Evolutionary conservation across 1,139 yeast genomes (phyloP).

Genomic region (Geotrichum klebahnii): DNA sequence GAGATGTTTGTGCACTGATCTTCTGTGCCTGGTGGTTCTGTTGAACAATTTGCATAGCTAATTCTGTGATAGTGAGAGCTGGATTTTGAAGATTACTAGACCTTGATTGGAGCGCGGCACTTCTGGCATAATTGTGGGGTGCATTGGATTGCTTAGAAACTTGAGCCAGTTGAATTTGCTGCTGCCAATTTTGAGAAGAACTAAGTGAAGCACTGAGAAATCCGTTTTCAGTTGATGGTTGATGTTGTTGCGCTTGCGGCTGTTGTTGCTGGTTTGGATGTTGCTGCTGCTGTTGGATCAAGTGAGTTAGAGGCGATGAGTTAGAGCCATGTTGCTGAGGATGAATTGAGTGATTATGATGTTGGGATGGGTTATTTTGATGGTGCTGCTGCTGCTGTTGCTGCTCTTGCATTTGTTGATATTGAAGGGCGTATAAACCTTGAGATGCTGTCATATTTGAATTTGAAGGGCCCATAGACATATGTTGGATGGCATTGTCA

Average conservation of each 20-base stretch:
- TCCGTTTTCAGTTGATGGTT: constrained; percentile 20
- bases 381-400: constrained; percentile 12
- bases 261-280: constrained; percentile 27
- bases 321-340: constrained; percentile 5
- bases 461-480: constrained; percentile 13
- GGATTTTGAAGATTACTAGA: constrained; percentile 24
- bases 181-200: constrained; percentile 72
- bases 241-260: constrained; percentile 27
- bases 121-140: constrained; percentile 89
- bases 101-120: constrained; percentile 74
- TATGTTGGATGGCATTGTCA: constrained; percentile 16
- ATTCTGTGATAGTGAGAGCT: constrained; percentile 36
- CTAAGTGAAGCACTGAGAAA: constrained; percentile 33
- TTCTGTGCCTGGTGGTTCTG: constrained; percentile 30
- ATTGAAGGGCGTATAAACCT: constrained; percentile 12
- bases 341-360: neutral
- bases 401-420: constrained; percentile 14
- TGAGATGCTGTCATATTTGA: constrained; percentile 10
- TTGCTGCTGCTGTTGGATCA: constrained; percentile 8
- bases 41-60: constrained; percentile 39
- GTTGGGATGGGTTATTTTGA: constrained; percentile 10
- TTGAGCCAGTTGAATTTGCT: constrained; percentile 76
- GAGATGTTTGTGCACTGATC: constrained; percentile 27
- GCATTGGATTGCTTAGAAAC: constrained; percentile 66
- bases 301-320: constrained; percentile 1